These are phyloP conservation scores for Calonectria pseudoturangicola DNA, from an alignment of 2,329 filamentous ascomycete genomes.

Conservation along the genomic window DNA sequence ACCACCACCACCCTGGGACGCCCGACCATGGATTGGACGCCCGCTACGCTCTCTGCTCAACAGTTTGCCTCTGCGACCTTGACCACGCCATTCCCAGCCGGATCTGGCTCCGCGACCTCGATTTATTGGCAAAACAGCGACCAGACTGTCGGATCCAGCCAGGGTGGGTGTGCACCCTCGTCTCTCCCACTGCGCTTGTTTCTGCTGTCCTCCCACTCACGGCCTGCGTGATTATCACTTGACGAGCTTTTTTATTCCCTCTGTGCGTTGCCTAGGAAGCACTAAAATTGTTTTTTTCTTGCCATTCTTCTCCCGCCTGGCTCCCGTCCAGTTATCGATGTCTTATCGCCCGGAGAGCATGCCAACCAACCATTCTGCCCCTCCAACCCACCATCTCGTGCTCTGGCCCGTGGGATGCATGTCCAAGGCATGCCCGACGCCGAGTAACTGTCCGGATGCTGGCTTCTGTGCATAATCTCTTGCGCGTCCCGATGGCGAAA, in stretches of 20 bases:
- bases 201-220: not conserved
- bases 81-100: conserved; percentile 35
- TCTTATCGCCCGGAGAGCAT: conserved; percentile 9
- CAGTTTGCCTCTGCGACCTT: conserved; percentile 22
- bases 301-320: not conserved
- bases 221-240: conserved; percentile 30
- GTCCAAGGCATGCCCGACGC: conserved; percentile 23
- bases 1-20: conserved; percentile 2
- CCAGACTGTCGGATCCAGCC: conserved; percentile 41
- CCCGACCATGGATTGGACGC: conserved; percentile 8
- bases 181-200: conserved; percentile 5
- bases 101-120: conserved; percentile 34
- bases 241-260: conserved; percentile 19
- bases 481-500: conserved; percentile 16
- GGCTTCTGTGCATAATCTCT: conserved; percentile 18
- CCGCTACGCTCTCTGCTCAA: conserved; percentile 20
- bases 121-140: conserved; percentile 39
- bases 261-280: conserved; percentile 14
- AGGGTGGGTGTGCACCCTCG: not conserved
- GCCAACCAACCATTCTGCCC: conserved; percentile 25
- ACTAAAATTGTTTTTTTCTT: not conserved
- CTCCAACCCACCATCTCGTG: conserved; percentile 20
- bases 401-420: conserved; percentile 22
- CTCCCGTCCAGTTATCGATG: conserved; percentile 2
- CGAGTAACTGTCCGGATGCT: conserved; percentile 27